Conservation (phyloP, 1,284 basidiomycete genomes). For the Ceratobasidium sp. region DNA sequence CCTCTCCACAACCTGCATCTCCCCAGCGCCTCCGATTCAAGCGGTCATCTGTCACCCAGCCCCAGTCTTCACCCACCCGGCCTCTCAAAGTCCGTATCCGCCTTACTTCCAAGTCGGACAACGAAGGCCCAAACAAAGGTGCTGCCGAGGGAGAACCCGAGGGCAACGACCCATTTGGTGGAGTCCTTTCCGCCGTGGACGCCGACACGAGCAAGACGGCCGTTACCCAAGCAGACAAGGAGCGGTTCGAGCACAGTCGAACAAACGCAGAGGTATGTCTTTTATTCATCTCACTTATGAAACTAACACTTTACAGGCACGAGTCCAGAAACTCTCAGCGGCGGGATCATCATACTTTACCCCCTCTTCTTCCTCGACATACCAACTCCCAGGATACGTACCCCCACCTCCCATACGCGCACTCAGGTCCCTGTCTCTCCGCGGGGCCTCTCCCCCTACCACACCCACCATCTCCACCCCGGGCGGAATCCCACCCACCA, state of each 20-base stretch:
- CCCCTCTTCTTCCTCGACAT: conserved; percentile 26
- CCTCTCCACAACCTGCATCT: neutral
- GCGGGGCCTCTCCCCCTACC: conserved; percentile 47
- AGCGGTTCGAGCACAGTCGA: conserved; percentile 76
- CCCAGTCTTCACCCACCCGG: conserved; percentile 11
- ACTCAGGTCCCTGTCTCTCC: conserved; percentile 38
- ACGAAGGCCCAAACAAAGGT: conserved; percentile 45
- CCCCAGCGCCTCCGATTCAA: conserved; percentile 29
- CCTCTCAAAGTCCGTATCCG: conserved; percentile 38
- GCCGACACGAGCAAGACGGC: conserved; percentile 77
- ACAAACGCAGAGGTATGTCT: conserved; percentile 67
- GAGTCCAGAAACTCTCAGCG: conserved; percentile 5
- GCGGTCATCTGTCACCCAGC: conserved; percentile 5
- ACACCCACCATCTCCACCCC: conserved; percentile 40
- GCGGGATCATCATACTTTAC: neutral
- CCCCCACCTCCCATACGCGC: conserved; percentile 48
- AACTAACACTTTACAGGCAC: conserved; percentile 11
- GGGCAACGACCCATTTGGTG: conserved; percentile 68
- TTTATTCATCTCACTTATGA: neutral
- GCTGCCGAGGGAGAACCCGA: conserved; percentile 48
- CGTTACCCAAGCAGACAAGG: conserved; percentile 70
- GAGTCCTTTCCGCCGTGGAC: conserved; percentile 72
- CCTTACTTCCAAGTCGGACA: conserved; percentile 38
- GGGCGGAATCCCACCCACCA: conserved; percentile 49
- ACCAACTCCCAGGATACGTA: conserved; percentile 45